Percentiles rank a stretch among this genome's conserved stretches.
phyloP scores from a whole-genome alignment of 2,329 filamentous ascomycete species.

The Metarhizium anisopliae region DNA sequence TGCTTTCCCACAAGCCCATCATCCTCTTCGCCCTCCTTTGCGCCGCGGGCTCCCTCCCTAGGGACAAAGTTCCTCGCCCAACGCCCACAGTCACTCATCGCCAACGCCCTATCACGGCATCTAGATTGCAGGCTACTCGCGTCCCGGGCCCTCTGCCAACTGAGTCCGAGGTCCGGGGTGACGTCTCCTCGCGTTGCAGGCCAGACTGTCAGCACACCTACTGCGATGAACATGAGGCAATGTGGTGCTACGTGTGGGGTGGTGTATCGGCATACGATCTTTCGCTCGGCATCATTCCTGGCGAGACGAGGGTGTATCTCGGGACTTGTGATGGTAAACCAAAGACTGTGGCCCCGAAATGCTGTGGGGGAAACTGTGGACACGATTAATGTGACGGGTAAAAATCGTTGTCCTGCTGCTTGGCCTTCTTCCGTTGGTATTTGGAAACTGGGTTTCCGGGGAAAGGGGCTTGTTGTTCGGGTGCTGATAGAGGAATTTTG shows the following conservation, averaged over 20 bases:
- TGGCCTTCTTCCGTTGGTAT: too few relatives aligned
- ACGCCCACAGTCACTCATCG: not conserved
- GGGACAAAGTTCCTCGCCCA: not conserved
- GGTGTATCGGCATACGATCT: conserved; percentile 27
- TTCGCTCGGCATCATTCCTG: conserved; percentile 24
- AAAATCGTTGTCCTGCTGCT: too few relatives aligned
- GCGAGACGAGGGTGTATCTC: conserved; percentile 24
- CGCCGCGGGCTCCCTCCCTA: not conserved
- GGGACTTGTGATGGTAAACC: conserved; percentile 16
- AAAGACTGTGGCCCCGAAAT: not conserved
- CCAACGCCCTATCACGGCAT: not conserved
- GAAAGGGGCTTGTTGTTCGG: not conserved
- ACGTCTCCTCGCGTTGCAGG: conserved; percentile 5
- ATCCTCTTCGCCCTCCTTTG: conserved; percentile 1
- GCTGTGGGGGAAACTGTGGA: not conserved
- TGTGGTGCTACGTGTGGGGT: conserved; percentile 30
- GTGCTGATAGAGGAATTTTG: not conserved
- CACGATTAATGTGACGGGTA: not conserved
- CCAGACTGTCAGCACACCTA: conserved; percentile 24
- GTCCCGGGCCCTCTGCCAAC: not conserved
- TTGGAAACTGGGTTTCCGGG: not conserved
- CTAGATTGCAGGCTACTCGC: too few relatives aligned
- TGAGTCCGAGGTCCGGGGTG: not conserved
- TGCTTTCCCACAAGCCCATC: not conserved
- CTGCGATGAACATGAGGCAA: conserved; percentile 22